phyloP scores from a whole-genome alignment of 1,284 basidiomycete genomes.

The Cutaneotrichosporon sp. region DNA sequence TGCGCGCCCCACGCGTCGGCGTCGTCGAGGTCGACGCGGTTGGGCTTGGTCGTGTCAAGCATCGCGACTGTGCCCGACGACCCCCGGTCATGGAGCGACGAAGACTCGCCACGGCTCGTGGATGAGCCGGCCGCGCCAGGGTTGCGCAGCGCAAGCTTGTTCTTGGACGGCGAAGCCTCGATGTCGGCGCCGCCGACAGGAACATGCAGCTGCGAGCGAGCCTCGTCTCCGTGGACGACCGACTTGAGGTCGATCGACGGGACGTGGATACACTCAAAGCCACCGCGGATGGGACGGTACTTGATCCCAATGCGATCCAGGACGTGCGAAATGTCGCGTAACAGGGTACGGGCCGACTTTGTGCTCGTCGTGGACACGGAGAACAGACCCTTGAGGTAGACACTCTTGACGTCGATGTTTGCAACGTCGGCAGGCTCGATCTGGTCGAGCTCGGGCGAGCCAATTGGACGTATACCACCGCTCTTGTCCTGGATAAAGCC shows the following conservation, averaged over 20 bases:
- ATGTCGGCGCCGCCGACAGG: conserved; percentile 6
- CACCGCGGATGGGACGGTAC: conserved; percentile 80
- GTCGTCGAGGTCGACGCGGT: conserved; percentile 57
- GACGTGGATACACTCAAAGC: conserved; percentile 92
- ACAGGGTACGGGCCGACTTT: conserved; percentile 73
- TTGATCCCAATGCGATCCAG: conserved; percentile 91
- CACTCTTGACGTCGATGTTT: conserved; percentile 66
- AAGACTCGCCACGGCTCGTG: conserved; percentile 4
- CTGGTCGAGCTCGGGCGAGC: conserved; percentile 18
- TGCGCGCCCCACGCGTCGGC: conserved; percentile 47
- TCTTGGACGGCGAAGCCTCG: conserved; percentile 15
- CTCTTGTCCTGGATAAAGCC: conserved; percentile 18
- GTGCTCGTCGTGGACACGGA: conserved; percentile 95
- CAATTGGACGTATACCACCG: conserved; percentile 18
- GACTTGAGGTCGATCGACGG: conserved; percentile 86
- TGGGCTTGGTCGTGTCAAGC: conserved; percentile 4
- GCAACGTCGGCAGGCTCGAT: conserved; percentile 22
- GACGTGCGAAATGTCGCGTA: conserved; percentile 76
- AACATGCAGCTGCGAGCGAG: conserved; percentile 15
- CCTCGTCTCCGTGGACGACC: conserved; percentile 51
- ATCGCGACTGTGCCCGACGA: conserved; percentile 1
- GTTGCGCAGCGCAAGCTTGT: conserved; percentile 15
- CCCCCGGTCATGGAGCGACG: conserved; percentile 1
- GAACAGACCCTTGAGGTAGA: conserved; percentile 83
- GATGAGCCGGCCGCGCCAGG: conserved; percentile 4